Percentiles rank a stretch among this genome's conserved stretches.
Evolutionary conservation across 306 rosid genomes (phyloP).

Genomic region (Pterocarpus santalinus): DNA sequence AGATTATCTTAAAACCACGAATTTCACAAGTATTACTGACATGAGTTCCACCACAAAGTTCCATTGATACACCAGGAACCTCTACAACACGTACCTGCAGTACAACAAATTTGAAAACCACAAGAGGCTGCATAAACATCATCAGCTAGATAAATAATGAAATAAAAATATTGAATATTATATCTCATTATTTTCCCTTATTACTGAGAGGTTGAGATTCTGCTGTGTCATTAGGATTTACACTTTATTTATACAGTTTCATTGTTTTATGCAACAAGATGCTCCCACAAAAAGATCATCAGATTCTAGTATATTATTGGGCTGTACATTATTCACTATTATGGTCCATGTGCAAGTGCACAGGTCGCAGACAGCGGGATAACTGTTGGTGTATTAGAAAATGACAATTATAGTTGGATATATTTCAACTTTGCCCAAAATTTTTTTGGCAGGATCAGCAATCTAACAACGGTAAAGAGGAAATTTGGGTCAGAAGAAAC

Average conservation of each 20-base stretch:
- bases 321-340: conserved; percentile 28
- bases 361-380: not conserved
- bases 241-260: conserved; percentile 21
- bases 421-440: not conserved
- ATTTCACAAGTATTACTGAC: conserved; percentile 90
- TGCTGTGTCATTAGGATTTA: conserved; percentile 29
- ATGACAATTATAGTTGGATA: conserved; percentile 15
- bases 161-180: not conserved
- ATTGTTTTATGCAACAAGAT: conserved; percentile 33
- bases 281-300: conserved; percentile 13
- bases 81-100: conserved; percentile 95
- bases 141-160: conserved; percentile 32
- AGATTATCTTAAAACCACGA: conserved; percentile 89
- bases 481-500: conserved; percentile 32
- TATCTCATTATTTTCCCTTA: conserved; percentile 10
- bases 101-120: conserved; percentile 44
- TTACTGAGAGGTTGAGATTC: conserved; percentile 29
- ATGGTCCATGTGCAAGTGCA: conserved; percentile 36
- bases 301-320: conserved; percentile 27
- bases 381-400: conserved; percentile 12
- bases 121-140: conserved; percentile 32
- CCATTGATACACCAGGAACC: conserved; percentile 97
- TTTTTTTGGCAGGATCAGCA: not conserved
- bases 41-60: conserved; percentile 98
- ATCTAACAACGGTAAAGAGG: conserved; percentile 17